Base-by-base conservation (phyloP, 2,329 filamentous ascomycete genomes). In the Curvularia lunata region DNA sequence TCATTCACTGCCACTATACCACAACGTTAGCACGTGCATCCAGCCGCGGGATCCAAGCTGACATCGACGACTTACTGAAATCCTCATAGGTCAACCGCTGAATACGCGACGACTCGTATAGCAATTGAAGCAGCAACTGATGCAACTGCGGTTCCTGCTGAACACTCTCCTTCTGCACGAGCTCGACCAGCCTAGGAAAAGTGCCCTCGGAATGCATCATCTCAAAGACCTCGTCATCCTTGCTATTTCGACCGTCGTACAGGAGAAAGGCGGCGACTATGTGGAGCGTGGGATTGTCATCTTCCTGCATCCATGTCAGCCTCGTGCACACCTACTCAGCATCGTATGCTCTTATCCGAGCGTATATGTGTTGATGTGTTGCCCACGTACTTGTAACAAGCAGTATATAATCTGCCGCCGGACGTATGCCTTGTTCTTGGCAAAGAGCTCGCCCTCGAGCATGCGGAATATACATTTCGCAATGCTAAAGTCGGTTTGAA, bases 91-190 rank as follows among this genome's bases (percentile, higher is more conserved):
- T 88, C 58, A 99, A 80, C 62, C 88, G 86, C 77, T 98, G 92
- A 74, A 98, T 92, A 59, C 96, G 86, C 43, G 92, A 93, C 90
- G 97, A 97, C 81, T 98, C 95, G 78, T 97, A 99, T 73, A 97
- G 84, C 55, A 99, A 81, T 77, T 97, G 91, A 69, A 99, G 83
- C 51, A 98, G 81, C 61, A 95, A 80, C 34, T 90, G 87, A 78
- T 97, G 91, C 59, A 98, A 81, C 51, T 86, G 84, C 23, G 86
- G 83, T 71, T 93, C 89, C 45, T 86, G 82, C 38, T 88, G 84
- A 63, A 79, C 76, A 49, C 83, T 84, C 61, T 85, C 84, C 42
- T 81, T 83, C 70, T 88, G 85, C 68, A 98, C 88, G 64, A 99
- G 81, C 62, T 96, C 91, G 30, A 98, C 81, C 42, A 99, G 81